Evolutionary conservation across 345 rosid species (phyloP), one percentile per base, ranked within the genome.

Genomic region (Abelmoschus esculentus): DNA sequence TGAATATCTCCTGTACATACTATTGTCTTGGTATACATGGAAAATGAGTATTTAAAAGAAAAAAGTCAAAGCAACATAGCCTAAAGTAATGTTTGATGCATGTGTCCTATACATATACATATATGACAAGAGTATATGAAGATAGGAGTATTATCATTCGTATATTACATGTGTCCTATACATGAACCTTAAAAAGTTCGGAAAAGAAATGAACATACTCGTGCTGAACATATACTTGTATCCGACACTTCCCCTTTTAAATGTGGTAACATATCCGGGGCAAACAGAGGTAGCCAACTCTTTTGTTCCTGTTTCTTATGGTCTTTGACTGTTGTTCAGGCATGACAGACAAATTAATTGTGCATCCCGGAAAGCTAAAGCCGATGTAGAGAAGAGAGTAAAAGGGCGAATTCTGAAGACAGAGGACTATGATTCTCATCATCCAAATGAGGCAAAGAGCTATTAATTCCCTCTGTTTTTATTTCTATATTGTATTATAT

Each of bases 341-440:
- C 73, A 72, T n/a, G 83, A 77, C 31, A 83, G 78, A 13, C 69
- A 73, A 69, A 73, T 54, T 68, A 72, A 59, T 31, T 73, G 66
- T 70, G 76, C 80, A 17, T 55, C 76, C 11, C 69, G 53, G 72
- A 83, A 73, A 77, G 68, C 73, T 22, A 75, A 63, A 71, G 70
- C 50, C 9, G 80, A 79, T 77, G 78, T 60, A 6, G 29, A 73
- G 54, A 79, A 75, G 75, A 65, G 68, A 49, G 76, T 75, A 58
- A 79, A 79, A 71, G 81, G 76, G 17, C 31, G 60, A 68, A 63
- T 63, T 32, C 28, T 54, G 22, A 79, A 77, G 70, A 50, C 47
- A 44, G 77, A 73, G 60, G 81, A 59, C 58, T 75, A 55, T 32
- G 76, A 74, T 50, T 72, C 78, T 31, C 78, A 81, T 15, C 31